phyloP scores from a whole-genome alignment of 2,329 filamentous ascomycete species.

The Alternaria alternata region DNA sequence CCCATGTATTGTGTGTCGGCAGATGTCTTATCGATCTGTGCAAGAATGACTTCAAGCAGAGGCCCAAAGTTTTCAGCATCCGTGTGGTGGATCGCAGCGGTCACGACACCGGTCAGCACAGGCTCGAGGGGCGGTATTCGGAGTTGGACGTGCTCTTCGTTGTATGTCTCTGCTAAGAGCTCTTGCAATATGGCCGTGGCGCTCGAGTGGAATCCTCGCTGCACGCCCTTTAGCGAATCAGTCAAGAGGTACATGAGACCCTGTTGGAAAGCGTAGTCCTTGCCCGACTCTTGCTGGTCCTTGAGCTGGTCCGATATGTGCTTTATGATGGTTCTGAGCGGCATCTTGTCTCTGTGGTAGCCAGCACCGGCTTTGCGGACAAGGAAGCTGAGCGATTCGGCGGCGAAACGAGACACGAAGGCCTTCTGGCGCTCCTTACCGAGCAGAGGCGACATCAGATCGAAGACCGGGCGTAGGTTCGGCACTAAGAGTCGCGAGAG shows the following conservation, averaged over 20 bases:
- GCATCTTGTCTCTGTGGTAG: constrained; percentile 74
- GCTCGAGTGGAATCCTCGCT: constrained; percentile 66
- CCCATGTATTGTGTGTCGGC: constrained; percentile 51
- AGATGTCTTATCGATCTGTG: constrained; percentile 48
- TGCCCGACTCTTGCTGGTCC: constrained; percentile 61
- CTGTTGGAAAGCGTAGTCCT: constrained; percentile 77
- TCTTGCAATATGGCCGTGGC: constrained; percentile 62
- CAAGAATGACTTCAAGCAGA: constrained; percentile 67
- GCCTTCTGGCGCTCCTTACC: constrained; percentile 83
- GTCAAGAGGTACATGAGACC: constrained; percentile 92
- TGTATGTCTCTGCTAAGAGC: constrained; percentile 52
- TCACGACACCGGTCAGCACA: constrained; percentile 77
- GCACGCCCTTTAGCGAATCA: constrained; percentile 75
- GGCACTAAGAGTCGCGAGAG: constrained; percentile 86
- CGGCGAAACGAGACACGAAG: constrained; percentile 90
- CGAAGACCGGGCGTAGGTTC: constrained; percentile 83
- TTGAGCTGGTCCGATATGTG: constrained; percentile 76
- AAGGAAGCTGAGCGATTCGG: constrained; percentile 93
- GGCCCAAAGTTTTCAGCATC: constrained; percentile 75
- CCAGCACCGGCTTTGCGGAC: constrained; percentile 85
- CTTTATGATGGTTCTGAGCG: constrained; percentile 74
- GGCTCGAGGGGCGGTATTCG: constrained; percentile 62
- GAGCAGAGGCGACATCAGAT: constrained; percentile 82
- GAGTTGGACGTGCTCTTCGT: constrained; percentile 41
- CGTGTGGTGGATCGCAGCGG: constrained; percentile 83